Base-by-base conservation (phyloP, 2,329 filamentous ascomycete species). In the Aplosporella prunicola region DNA sequence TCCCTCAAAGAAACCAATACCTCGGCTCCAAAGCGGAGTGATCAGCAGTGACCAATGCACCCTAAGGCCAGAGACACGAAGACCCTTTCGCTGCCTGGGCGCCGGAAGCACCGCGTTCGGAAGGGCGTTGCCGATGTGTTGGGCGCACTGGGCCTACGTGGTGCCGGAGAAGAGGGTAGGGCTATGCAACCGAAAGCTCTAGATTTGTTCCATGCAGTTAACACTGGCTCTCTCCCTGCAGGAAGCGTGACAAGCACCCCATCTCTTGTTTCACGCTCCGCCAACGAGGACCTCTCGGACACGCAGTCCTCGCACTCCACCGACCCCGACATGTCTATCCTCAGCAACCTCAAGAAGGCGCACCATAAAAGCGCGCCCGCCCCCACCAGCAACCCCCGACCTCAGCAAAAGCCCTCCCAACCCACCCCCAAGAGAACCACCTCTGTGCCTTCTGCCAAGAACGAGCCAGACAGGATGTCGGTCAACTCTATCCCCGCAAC, bases 31-130 rank as follows among this genome's bases (percentile, higher is more conserved):
- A 35, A 28, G 38, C 38, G 31, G 32, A 31, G 38, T 31, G 38
- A 40, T 40, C 38, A 40, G 38, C 38, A 40, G 26, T 40, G 38
- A 40, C 35, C 38, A 40, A 40, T 40, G 38, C 38, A 34, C 32
- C 38, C 38, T 40, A 40, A 34, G 30, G 31, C 38, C 24, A 40
- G 35, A 35, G 38, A 40, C 26, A 38, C 35, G 35, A 40, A 35
- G 31, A 20, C 23, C 11, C 20, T 20, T 15, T 30, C 18, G 31
- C 30, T 40, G 20, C 20, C 32, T 9, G 26, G 30, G 30, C 38
- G 38, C 33, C 34, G 32, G 26, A 40, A 40, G 14, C 26, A 40
- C 38, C 38, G 38, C 32, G 38, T 40, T 20, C 38, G 38, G 31
- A 40, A 40, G 38, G 38, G 38, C 35, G 15, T 40, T 25, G 30